phyloP scores from a whole-genome alignment of 2,329 filamentous ascomycete genomes.

The Calonectria multiphialidica region DNA sequence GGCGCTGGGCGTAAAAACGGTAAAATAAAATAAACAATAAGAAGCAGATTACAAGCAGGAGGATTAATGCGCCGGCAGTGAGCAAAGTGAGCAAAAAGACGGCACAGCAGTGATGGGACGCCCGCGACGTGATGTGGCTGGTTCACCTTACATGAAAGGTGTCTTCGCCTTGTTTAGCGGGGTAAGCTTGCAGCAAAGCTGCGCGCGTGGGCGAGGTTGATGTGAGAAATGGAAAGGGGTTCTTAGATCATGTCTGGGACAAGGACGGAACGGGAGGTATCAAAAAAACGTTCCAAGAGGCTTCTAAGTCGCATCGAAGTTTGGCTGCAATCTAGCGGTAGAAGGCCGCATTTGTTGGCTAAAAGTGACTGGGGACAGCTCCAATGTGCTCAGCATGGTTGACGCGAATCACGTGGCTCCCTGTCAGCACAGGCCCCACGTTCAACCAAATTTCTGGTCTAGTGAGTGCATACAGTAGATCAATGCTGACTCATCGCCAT shows the following conservation, averaged over 20 bases:
- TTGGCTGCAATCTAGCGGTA: slow-evolving; percentile 1
- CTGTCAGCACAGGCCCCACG: not conserved
- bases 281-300: slow-evolving; percentile 22
- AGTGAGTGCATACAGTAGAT: not conserved
- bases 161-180: slow-evolving; percentile 34
- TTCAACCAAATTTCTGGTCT: not conserved
- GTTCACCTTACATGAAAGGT: slow-evolving; percentile 32
- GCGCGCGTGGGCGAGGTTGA: slow-evolving; percentile 3
- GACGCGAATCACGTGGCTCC: slow-evolving; percentile 18
- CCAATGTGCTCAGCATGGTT: slow-evolving; percentile 1
- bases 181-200: slow-evolving; percentile 9
- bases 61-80: not conserved
- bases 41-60: not conserved
- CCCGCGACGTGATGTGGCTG: slow-evolving; percentile 11
- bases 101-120: not conserved
- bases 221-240: not conserved
- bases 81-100: not conserved
- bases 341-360: slow-evolving; percentile 9
- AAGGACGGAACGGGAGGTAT: not conserved
- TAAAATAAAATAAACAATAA: not conserved
- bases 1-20: not conserved
- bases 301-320: not conserved
- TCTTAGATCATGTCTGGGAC: not conserved
- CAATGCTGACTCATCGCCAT: not conserved
- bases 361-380: slow-evolving; percentile 17